Evolutionary conservation across 805 yeast species (phyloP).

Genomic region (Alloascoidea africana): DNA sequence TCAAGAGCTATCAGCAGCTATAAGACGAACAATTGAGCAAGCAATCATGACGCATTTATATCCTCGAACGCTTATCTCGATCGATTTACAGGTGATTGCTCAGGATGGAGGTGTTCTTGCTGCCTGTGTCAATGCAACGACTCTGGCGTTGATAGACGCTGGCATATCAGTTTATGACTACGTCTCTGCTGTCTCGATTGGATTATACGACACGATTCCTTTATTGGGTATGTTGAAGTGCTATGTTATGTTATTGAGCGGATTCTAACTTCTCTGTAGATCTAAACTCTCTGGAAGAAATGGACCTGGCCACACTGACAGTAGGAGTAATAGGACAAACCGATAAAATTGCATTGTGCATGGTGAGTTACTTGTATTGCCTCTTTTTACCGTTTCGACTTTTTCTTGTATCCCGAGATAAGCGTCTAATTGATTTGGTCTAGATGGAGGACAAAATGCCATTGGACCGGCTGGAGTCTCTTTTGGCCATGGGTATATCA

Average conservation of each 20-base stretch:
- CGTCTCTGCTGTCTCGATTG: slow-evolving; percentile 67
- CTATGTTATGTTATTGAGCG: neutral
- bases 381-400: neutral
- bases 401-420: neutral
- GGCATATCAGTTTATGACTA: slow-evolving; percentile 92
- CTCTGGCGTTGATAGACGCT: slow-evolving; percentile 86
- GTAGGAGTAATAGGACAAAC: slow-evolving; percentile 74
- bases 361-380: slow-evolving; percentile 17
- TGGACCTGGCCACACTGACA: slow-evolving; percentile 67
- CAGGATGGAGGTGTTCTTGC: slow-evolving; percentile 87
- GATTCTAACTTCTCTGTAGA: slow-evolving; percentile 28
- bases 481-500: slow-evolving; percentile 69
- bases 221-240: slow-evolving; percentile 23
- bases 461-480: slow-evolving; percentile 59
- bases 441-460: slow-evolving; percentile 70
- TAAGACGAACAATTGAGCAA: slow-evolving; percentile 58
- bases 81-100: slow-evolving; percentile 62
- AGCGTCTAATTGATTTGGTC: neutral
- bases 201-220: slow-evolving; percentile 64
- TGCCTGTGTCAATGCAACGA: slow-evolving; percentile 68
- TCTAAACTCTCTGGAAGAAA: slow-evolving; percentile 68
- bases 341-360: slow-evolving; percentile 59
- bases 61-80: slow-evolving; percentile 70
- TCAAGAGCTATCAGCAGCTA: slow-evolving; percentile 47
- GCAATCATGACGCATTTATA: slow-evolving; percentile 60